Base-by-base conservation (phyloP, 305 asterid genomes). In the Salvia sclarea region DNA sequence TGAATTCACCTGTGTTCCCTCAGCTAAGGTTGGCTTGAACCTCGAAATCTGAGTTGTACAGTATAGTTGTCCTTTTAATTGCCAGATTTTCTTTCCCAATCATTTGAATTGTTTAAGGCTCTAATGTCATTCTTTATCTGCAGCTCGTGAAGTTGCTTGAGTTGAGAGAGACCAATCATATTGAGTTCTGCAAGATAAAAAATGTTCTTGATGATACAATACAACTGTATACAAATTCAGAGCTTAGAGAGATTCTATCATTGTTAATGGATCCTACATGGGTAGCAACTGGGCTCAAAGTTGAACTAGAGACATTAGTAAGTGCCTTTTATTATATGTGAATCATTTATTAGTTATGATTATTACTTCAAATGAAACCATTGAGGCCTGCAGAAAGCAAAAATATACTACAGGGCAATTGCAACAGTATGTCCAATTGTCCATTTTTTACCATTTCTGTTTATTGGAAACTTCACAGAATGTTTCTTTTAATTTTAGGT, bases 91-190 rank as follows among this genome's bases (percentile, higher is more conserved):
- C 20, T 43, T 64, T 28, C 50, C 66, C 56, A n/a, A 8, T 49
- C 12, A 10, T 37, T 45, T 24, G 18, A 12, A 37, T 52, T 64
- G 28, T 53, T 60, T 55, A 68, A 4, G 60, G 41, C 35, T 12
- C 7, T 30, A 56, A 9, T 50, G 40, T 16, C 30, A 55, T 75
- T 72, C 18, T 69, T 65, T 65, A 37, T 71, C 75, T 76, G 77
- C 94, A 94, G 99, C 90, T 94, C 9, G 98, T 91, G 86, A 94
- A 94, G 85, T 81, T 94, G 84, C 96, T 94, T 47, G 98, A 91
- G 84, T 77, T 86, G 71, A 89, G 88, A 81, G 99, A 94, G 85
- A 94, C 93, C 69, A 94, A 91, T 85, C 99, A 94, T 63, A 68
- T 94, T n/a, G 99, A 94, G 86, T 94, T 94, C 75, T 87, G 90